phyloP scores from a whole-genome alignment of 257 asterid species.

The Haberlea rhodopensis region DNA sequence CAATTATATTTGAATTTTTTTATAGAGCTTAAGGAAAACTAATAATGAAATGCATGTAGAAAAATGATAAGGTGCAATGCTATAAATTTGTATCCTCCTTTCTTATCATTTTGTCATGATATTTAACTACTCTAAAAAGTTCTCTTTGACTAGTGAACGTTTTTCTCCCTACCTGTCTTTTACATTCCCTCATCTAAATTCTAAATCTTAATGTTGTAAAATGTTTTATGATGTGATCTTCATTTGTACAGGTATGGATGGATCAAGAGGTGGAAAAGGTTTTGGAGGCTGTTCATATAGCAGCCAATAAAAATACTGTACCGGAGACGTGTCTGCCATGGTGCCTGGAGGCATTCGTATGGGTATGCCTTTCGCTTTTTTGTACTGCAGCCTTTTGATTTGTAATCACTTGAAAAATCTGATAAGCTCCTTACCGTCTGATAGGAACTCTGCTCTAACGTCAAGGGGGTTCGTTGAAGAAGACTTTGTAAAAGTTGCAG shows the following conservation, averaged over 20 bases:
- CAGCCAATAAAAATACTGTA: slow-evolving; percentile 94
- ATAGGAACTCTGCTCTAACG: slow-evolving; percentile 92
- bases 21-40: background rate
- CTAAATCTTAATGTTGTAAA: slow-evolving; percentile 1
- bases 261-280: slow-evolving; percentile 96
- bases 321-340: slow-evolving; percentile 99
- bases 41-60: background rate
- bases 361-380: slow-evolving; percentile 52
- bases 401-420: slow-evolving; percentile 19
- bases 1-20: background rate
- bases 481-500: slow-evolving; percentile 87
- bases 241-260: slow-evolving; percentile 74
- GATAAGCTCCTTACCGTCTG: slow-evolving; percentile 16
- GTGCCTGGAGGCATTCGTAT: slow-evolving; percentile 98
- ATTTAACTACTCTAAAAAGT: background rate
- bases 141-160: background rate
- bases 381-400: background rate
- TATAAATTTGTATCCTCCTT: background rate
- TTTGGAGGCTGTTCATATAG: slow-evolving; percentile 87
- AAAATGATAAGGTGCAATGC: background rate
- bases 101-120: background rate
- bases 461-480: slow-evolving; percentile 82
- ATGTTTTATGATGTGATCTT: background rate
- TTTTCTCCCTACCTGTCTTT: background rate
- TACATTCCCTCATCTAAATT: slow-evolving; percentile 11